Base-by-base conservation (phyloP, 371 early-diverging fungal genomes). In the Rhizomucor miehei region DNA sequence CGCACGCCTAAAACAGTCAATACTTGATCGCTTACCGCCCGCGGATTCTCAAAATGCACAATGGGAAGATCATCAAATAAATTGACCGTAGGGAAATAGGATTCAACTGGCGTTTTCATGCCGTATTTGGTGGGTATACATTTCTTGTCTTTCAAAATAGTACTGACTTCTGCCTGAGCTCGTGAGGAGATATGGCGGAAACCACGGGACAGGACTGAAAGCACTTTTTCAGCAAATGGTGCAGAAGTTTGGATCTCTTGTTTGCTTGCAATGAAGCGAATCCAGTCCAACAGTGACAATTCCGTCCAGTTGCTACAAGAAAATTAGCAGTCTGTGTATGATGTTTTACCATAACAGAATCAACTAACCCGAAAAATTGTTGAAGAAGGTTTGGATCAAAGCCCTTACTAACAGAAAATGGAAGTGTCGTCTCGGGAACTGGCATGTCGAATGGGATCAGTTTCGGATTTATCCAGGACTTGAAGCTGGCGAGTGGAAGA, bases 61-160 rank as follows among this genome's bases (percentile, higher is more conserved):
- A 85, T 75, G 2, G 94, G 90, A 17, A 95, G 66, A 65, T 94
- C 93, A 16, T 83, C 86, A 69, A 95, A 94, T 0, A 95, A 59
- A 9, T 88, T 91, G 6, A 93, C 94, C 2, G 71, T 79, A 21
- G 76, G 67, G 65, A 94, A 91, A 56, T 95, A 95, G 1, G 89
- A 69, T 19, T 93, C 88, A 4, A 47, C 56, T 2, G 96, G 93
- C 0, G 66, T 2, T 39, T 77, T 71, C 72, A 91, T 73, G 5
- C 94, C 93, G 35, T 70, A 65, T 40, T 76, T 75, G 1, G 94
- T 92, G 0, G 90, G 88, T 4, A 94, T 79, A 61, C 92, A 91
- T 37, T 58, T 62, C 44, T 78, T 77, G 4, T 46, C 39, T 16
- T 65, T 36, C 4, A 95, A 60, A 6, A 82, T 25, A 1, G 54